Base-by-base conservation (phyloP, 768 basidiomycete genomes). In the Lactarius trivialis region DNA sequence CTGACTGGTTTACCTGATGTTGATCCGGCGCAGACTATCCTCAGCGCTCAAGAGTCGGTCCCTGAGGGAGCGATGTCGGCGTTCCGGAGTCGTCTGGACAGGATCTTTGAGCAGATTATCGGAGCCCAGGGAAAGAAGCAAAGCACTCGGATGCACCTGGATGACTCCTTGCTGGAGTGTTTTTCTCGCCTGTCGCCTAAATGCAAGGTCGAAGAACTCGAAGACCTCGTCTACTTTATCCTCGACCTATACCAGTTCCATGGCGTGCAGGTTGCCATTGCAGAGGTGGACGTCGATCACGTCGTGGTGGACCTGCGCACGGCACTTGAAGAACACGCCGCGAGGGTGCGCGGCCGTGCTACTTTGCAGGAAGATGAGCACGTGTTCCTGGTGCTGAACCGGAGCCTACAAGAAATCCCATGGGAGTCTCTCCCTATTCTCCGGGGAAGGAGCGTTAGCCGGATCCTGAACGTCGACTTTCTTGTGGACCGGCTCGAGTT, bases 361-460 rank as follows among this genome's bases (percentile, higher is more conserved):
- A 64, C 56, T 5, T 52, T 61, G 7, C 71, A 68, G 34, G 67
- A 75, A 6, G 88, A 90, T 68, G 79, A 84, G 45, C 96, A 98
- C 70, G 73, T 86, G 37, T 96, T 98, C 76, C 77, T 98, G 63
- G 82, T 96, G 21, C 79, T 98, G 54, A 97, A 98, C 73, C 91
- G 91, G 74, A 86, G 90, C 61, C 76, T 95, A 12, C 91, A 94
- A 69, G 84, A 85, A 0, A 79, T 98, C 59, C 95, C 97, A 2
- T 98, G 96, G 96, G 97, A 98, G 74, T 95, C 89, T 28, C 84
- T 98, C 15, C 94, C 96, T 0, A 81, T 87, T 45, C 75, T 98
- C 12, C 81, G 91, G 45, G 91, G 89, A 9, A 79, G 86, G 54
- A 91, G 93, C 57, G 82, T 98, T 70, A 94, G 91, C 70, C 87